Evolutionary conservation across 345 rosid species (phyloP), one percentile per base, ranked within the genome.

Genomic region (Eucalyptus fibrosa): DNA sequence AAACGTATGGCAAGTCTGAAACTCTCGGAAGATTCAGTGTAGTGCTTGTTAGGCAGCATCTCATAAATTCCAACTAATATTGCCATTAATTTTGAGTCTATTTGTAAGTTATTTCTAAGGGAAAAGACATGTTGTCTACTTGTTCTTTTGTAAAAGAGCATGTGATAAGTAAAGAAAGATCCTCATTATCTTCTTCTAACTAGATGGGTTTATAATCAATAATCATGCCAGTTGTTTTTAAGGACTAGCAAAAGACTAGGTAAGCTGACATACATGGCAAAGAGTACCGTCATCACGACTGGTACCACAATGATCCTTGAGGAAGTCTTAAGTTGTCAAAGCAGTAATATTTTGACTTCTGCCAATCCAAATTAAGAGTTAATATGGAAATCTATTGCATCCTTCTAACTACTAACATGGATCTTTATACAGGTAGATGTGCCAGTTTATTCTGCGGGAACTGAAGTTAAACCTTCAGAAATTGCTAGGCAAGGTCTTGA

Each of bases 391-490:
- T 77, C 8, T 37, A 77, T 40, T 26, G 2, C 62, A 81, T 85
- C 83, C 77, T 55, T 90, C 92, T 89, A 87, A 89, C 92, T 90
- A 89, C 87, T 91, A 86, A 88, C 45, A 42, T 87, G 87, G 91
- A 91, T 91, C 92, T 89, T 94, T 88, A 94, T 90, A 90, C 97
- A 98, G 99, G 99, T 96, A 40, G 96, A 94, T 82, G 97, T 97
- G 89, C 97, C 98, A 86, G 98, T 98, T 90, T 98, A 96, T 92
- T 89, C 95, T 56, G 98, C 95, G 37, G 99, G 99, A 65, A 96
- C 98, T 69, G 97, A 95, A 34, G 94, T 95, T 88, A 98, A 94
- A 90, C 99, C 99, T 89, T 90, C 98, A 87, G 97, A 95, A 90
- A 97, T 98, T 92, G 98, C 99, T 87, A 96, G 92, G 93, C 96